Evolutionary conservation across 2,329 filamentous ascomycete species (phyloP).

Genomic region (Pseudonectria buxi): DNA sequence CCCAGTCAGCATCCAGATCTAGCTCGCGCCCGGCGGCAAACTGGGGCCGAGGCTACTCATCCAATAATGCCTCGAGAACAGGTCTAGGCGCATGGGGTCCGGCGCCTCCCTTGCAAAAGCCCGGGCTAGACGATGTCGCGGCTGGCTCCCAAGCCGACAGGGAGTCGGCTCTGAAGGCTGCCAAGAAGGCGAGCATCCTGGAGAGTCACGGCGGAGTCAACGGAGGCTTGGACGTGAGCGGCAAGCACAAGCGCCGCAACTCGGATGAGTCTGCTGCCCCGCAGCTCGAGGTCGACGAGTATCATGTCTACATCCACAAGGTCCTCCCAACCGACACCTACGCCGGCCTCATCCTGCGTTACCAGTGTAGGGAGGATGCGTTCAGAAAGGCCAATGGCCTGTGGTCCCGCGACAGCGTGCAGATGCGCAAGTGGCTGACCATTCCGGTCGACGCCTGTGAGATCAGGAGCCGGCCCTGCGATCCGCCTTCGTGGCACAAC

Average conservation of each 20-base stretch:
- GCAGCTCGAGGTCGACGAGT: conserved; percentile 61
- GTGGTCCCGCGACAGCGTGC: conserved; percentile 90
- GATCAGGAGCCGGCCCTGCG: conserved; percentile 65
- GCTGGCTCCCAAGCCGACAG: conserved; percentile 47
- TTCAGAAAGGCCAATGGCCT: conserved; percentile 86
- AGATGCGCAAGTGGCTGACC: conserved; percentile 71
- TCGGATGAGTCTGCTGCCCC: conserved; percentile 53
- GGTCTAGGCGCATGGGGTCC: conserved; percentile 41
- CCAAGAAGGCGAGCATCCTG: conserved; percentile 51
- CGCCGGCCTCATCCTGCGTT: conserved; percentile 83
- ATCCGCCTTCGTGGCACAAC: conserved; percentile 39
- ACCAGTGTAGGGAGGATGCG: conserved; percentile 75
- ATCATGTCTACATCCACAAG: conserved; percentile 84
- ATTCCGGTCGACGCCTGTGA: conserved; percentile 87
- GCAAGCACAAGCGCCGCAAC: conserved; percentile 57
- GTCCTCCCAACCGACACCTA: conserved; percentile 80
- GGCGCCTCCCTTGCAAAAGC: conserved; percentile 33
- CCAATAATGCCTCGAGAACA: conserved; percentile 11
- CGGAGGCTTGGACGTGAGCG: conserved; percentile 47
- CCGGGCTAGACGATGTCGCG: conserved; percentile 42
- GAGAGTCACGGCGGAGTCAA: conserved; percentile 57
- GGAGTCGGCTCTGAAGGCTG: conserved; percentile 48
- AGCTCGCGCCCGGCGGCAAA: conserved; percentile 13
- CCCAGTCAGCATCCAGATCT: conserved; percentile 17
- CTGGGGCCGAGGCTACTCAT: conserved; percentile 13